Evolutionary conservation across 176 grass and related monocot genomes (phyloP), one percentile per base, ranked within the genome.

Genomic region (Lolium perenne): DNA sequence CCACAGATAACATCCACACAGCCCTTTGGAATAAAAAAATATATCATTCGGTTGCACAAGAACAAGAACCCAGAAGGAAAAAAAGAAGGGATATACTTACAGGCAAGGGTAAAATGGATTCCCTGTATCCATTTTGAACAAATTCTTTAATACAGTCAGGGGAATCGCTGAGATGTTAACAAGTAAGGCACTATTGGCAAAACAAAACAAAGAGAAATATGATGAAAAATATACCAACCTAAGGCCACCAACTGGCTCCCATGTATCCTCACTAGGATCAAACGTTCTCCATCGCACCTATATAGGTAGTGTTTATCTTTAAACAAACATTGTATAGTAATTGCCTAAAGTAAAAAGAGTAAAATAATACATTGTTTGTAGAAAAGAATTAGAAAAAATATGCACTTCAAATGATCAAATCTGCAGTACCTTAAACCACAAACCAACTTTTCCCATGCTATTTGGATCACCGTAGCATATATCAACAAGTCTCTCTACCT

Each of bases 271-370:
- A 46, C 70, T 82, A 29, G 84, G 35, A 74, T 85, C 80, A 73
- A 91, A 95, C 4, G 77, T 82, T 80, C 93, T 93, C 91, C 94
- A 93, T 10, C 77, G 83, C 18, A 95, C 91, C 91, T 94, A 61
- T 64, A 53, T 65, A 74, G 41, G 51, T 45, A 70, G 23, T 35
- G 16, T 43, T 38, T 2, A 57, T 18, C 25, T 20, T 83, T 71
- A 4, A 76, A 63, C 12, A 53, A 43, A 25, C 38, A 8, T 21
- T 2, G 5, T 21, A 71, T 46, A 45, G 9, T 71, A 2, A 2
- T 53, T 84, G 26, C 50, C 74, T 61, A 8, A 53, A 23, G 18
- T 64, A 22, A 23, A 18, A 60, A 76, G 12, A 17, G 5, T 55
- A 85, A 10, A 25, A 54, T 85, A 67, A 41, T 18, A 29, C 22